Evolutionary conservation across 2,329 filamentous ascomycete species (phyloP).

Genomic region (Dothideomycetidae sp.): DNA sequence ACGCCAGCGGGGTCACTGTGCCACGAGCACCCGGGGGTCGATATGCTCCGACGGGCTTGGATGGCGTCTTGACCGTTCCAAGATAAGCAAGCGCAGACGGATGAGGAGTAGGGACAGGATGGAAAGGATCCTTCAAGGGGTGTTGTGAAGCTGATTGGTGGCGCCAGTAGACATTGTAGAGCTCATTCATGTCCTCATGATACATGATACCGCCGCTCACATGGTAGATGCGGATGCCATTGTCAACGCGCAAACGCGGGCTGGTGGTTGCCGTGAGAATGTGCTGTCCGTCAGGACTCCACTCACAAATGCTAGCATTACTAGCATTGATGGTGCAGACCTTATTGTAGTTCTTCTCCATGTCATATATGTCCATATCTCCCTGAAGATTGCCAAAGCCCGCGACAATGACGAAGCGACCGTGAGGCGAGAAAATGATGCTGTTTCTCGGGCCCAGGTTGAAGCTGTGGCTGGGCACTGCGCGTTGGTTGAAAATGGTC

Average conservation of each 20-base stretch:
- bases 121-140: slow-evolving; percentile 55
- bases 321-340: slow-evolving; percentile 87
- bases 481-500: slow-evolving; percentile 89
- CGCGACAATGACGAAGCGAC: slow-evolving; percentile 82
- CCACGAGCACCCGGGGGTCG: slow-evolving; percentile 88
- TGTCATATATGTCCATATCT: slow-evolving; percentile 94
- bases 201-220: slow-evolving; percentile 82
- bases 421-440: slow-evolving; percentile 84
- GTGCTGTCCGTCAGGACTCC: slow-evolving; percentile 90
- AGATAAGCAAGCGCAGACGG: slow-evolving; percentile 69
- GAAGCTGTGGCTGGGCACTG: slow-evolving; percentile 70
- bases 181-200: slow-evolving; percentile 83
- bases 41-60: slow-evolving; percentile 94
- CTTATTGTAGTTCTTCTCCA: slow-evolving; percentile 87
- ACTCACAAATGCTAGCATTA: slow-evolving; percentile 91
- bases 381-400: slow-evolving; percentile 96
- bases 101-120: slow-evolving; percentile 62
- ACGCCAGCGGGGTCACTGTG: slow-evolving; percentile 74
- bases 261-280: slow-evolving; percentile 97
- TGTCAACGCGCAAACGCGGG: slow-evolving; percentile 87
- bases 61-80: slow-evolving; percentile 79
- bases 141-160: slow-evolving; percentile 52
- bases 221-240: slow-evolving; percentile 92
- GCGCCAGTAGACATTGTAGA: slow-evolving; percentile 80
- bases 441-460: slow-evolving; percentile 83